Evolutionary conservation across 495 filamentous ascomycete genomes (phyloP).

Genomic region (Hypoxylon lienhwacheense): DNA sequence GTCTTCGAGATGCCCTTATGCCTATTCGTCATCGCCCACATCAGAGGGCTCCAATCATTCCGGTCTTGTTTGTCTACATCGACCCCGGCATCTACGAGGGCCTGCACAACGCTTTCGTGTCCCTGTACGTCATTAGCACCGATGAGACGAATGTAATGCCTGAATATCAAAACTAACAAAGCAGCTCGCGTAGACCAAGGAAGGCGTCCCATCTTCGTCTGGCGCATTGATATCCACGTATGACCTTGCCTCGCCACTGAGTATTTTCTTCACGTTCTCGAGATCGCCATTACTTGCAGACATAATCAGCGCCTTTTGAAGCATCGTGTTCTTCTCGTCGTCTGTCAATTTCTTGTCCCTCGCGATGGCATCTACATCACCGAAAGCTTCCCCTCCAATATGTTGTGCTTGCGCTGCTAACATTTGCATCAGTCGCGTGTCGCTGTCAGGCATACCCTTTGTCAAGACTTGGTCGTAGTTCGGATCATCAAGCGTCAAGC

Average conservation of each 20-base stretch:
- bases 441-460: constrained; percentile 71
- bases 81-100: constrained; percentile 83
- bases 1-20: constrained; percentile 94
- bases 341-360: constrained; percentile 71
- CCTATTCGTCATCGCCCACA: constrained; percentile 99
- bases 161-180: constrained; percentile 67
- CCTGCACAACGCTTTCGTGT: constrained; percentile 85
- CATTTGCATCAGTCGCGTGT: constrained; percentile 91
- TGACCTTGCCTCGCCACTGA: constrained; percentile 71
- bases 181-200: constrained; percentile 97
- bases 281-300: constrained; percentile 96
- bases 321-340: constrained; percentile 72
- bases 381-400: constrained; percentile 67
- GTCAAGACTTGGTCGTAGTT: constrained; percentile 65
- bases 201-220: constrained; percentile 92
- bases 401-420: constrained; percentile 88
- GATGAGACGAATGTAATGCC: not conserved
- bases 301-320: constrained; percentile 91
- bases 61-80: constrained; percentile 91
- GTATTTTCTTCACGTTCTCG: constrained; percentile 72
- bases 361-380: constrained; percentile 79
- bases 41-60: constrained; percentile 95
- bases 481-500: constrained; percentile 75
- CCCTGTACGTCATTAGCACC: constrained; percentile 57
- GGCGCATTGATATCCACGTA: constrained; percentile 87